Conservation (phyloP, 1,139 yeast genomes). For the Kodamaea sp. region DNA sequence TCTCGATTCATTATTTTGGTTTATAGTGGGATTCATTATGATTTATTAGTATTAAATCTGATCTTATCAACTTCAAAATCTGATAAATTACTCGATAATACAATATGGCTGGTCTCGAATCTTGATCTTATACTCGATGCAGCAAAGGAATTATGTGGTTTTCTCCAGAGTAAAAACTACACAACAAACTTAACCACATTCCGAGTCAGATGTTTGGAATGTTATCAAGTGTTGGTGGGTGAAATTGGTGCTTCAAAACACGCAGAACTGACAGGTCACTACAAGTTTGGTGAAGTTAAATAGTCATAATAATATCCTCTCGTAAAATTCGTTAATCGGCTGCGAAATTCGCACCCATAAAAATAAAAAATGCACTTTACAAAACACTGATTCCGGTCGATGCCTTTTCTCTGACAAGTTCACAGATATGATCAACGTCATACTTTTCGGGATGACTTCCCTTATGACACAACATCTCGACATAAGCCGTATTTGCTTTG, state of each 20-base stretch:
- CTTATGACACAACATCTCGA: too few species aligned
- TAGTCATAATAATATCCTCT: constrained; percentile 3
- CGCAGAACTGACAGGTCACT: constrained; percentile 63
- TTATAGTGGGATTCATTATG: constrained; percentile 78
- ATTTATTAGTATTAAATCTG: constrained; percentile 48
- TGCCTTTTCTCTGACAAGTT: too few species aligned
- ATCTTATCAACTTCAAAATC: constrained; percentile 17
- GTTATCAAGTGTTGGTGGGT: constrained; percentile 54
- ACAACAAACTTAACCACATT: constrained; percentile 67
- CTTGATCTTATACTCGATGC: constrained; percentile 28
- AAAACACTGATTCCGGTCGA: too few species aligned
- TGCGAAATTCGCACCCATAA: too few species aligned
- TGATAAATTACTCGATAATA: constrained; percentile 9
- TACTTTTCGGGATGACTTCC: too few species aligned
- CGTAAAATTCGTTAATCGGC: too few species aligned
- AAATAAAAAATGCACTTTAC: too few species aligned
- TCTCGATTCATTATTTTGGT: constrained; percentile 49
- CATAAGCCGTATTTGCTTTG: too few species aligned
- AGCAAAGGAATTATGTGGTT: constrained; percentile 38
- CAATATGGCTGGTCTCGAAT: constrained; percentile 15
- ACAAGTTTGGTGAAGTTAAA: constrained; percentile 59
- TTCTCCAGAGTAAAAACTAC: constrained; percentile 52
- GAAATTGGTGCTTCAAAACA: constrained; percentile 67
- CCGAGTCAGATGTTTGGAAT: constrained; percentile 54
- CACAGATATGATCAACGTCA: too few species aligned